Conservation (phyloP, 2,329 filamentous ascomycete species). For the Colletotrichum zoysiae region DNA sequence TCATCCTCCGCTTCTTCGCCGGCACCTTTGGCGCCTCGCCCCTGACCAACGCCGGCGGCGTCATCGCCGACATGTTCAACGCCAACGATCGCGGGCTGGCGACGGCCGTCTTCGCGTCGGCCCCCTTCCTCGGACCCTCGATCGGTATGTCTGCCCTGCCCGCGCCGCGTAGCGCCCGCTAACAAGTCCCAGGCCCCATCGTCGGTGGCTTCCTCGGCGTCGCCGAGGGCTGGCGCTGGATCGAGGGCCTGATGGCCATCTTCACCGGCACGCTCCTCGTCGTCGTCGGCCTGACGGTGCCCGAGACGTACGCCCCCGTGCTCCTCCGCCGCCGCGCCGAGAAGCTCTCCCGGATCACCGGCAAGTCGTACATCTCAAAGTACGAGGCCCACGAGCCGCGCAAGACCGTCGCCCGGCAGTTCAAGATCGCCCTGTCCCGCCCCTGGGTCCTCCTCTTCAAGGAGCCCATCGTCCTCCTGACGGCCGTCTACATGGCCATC, state of each 20-base stretch:
- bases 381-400: conserved; percentile 63
- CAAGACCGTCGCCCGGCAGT: conserved; percentile 57
- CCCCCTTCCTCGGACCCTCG: conserved; percentile 76
- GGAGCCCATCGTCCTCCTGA: conserved; percentile 77
- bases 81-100: conserved; percentile 67
- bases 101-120: conserved; percentile 72
- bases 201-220: conserved; percentile 75
- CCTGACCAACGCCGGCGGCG: conserved; percentile 72
- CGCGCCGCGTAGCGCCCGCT: conserved; percentile 74
- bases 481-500: conserved; percentile 76
- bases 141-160: conserved; percentile 63
- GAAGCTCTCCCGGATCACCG: conserved; percentile 42
- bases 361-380: conserved; percentile 45
- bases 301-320: conserved; percentile 49
- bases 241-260: conserved; percentile 73
- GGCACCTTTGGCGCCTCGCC: conserved; percentile 72
- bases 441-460: conserved; percentile 78
- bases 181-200: conserved; percentile 75
- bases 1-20: conserved; percentile 74
- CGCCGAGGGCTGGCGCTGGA: conserved; percentile 76
- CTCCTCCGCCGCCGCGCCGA: conserved; percentile 46
- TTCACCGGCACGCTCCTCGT: conserved; percentile 58
- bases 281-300: conserved; percentile 61
- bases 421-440: conserved; percentile 57
- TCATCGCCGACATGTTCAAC: conserved; percentile 72